Base-by-base conservation (phyloP, 2,329 filamentous ascomycete genomes). In the Tolypocladium nubicola region DNA sequence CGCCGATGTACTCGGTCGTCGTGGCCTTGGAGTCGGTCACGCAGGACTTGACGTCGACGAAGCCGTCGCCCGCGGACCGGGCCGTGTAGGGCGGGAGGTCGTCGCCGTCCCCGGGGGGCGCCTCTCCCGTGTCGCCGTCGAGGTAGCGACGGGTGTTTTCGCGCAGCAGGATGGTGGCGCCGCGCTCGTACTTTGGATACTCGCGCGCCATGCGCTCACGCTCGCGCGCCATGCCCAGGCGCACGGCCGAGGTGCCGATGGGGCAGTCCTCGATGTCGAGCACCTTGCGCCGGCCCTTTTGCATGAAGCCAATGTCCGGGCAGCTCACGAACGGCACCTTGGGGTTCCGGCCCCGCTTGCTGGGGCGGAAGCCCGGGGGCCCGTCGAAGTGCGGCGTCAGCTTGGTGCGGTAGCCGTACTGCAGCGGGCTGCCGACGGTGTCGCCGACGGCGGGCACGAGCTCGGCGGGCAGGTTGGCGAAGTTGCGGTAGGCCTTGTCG, bases 211-310 rank as follows among this genome's bases (percentile, higher is more conserved):
- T 89, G 58, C 88, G 83, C 66, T 81, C 79, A n/a, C 93, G 79
- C 76, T 97, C 93, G 9, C 81, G 79, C 64, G 80, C 84, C 76
- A 97, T 85, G 33, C 93, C 94, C 62, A 82, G 79, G 33, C 90
- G 82, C 19, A 99, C 87, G 41, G 89, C 88, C 37, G 89, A 85
- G 2, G 94, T 99, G 54, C 89, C 94, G 60, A 99, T 95, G 7
- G 94, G 94, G 65, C 94, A 99, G 69, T 97, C 92, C 71, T 99
- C 94, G 61, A 99, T 97, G 68, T 99, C 94, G 61, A 99, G 77
- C 3, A 92, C 92, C 60, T 79, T 79, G 57, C 86, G 80, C 53
- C 82, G 83, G n/a, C 89, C 89, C 73, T 97, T 97, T 61, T 81
- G 79, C 80, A 90, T 94, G 75, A 96, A 99, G 10, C 94, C 94